Evolutionary conservation across 1,284 basidiomycete genomes (phyloP).

Genomic region (Pyrrhoderma lamaoense): DNA sequence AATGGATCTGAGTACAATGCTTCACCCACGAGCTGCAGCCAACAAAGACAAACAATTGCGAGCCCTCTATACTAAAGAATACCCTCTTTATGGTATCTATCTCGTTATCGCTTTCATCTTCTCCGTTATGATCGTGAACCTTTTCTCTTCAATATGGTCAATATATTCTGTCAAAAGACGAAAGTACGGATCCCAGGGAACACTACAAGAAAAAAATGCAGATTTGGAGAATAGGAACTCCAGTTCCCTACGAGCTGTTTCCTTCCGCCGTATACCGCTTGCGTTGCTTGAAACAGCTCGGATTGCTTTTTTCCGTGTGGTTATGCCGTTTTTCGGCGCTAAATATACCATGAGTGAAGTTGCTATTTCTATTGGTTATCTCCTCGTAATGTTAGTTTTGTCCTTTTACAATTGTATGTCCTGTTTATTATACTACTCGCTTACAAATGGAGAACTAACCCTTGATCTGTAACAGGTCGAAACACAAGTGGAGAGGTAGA

Average conservation of each 20-base stretch:
- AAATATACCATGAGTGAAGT: slow-evolving; percentile 5
- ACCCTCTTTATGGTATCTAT: slow-evolving; percentile 11
- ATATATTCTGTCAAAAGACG: background rate
- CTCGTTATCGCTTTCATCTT: slow-evolving; percentile 6
- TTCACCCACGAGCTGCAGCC: too few relatives aligned
- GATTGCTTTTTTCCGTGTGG: slow-evolving; percentile 2
- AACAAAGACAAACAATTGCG: background rate
- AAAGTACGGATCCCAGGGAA: background rate
- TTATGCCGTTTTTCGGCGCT: background rate
- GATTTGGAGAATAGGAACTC: background rate
- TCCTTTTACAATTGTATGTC: slow-evolving; percentile 9
- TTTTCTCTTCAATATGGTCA: background rate
- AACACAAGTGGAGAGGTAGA: background rate
- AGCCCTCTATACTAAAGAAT: background rate
- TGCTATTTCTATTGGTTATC: background rate
- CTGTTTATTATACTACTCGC: background rate
- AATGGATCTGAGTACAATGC: too few relatives aligned
- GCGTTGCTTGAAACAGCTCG: slow-evolving; percentile 5
- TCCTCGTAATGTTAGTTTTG: slow-evolving; percentile 8
- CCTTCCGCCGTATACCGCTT: slow-evolving; percentile 6
- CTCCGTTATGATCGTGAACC: background rate
- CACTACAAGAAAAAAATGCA: background rate
- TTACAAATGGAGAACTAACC: background rate
- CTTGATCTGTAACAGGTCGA: background rate
- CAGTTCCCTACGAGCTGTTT: background rate